phyloP scores from a whole-genome alignment of 768 basidiomycete species.

The Russula abietina region DNA sequence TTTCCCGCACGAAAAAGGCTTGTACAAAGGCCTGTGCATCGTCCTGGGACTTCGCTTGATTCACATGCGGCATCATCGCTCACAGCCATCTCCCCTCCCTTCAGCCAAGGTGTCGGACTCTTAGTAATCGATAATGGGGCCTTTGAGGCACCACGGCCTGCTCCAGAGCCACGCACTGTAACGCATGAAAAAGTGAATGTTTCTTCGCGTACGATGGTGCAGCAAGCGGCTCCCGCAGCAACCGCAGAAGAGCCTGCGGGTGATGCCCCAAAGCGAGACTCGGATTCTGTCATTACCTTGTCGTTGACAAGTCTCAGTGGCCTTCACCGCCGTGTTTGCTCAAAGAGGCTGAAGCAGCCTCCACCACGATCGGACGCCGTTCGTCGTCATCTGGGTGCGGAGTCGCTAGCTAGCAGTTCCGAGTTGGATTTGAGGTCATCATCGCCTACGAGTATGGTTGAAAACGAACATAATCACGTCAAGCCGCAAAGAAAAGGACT shows the following conservation, averaged over 20 bases:
- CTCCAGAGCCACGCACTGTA: constrained; percentile 2
- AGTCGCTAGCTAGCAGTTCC: constrained; percentile 7
- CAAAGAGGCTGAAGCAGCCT: constrained; percentile 11
- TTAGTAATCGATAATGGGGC: constrained; percentile 13
- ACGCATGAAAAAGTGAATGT: not conserved
- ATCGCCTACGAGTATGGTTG: constrained; percentile 7
- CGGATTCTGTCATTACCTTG: not conserved
- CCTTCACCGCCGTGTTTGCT: constrained; percentile 6
- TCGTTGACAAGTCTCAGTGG: constrained; percentile 11
- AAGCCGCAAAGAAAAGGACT: constrained; percentile 17
- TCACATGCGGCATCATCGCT: not conserved
- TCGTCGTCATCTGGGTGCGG: not conserved
- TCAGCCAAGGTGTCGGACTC: constrained; percentile 2
- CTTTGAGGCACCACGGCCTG: constrained; percentile 19
- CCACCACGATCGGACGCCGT: not conserved
- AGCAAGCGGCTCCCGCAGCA: not conserved
- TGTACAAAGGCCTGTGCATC: not conserved
- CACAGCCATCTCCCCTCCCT: not conserved
- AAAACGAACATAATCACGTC: not conserved
- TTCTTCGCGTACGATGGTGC: not conserved
- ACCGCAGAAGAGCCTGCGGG: not conserved
- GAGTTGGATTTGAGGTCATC: constrained; percentile 9
- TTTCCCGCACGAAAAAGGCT: not conserved
- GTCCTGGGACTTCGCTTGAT: constrained; percentile 5
- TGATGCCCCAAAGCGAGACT: not conserved